A percentile compares a stretch with the other conserved stretches of the same genome.
Conservation (phyloP, 495 filamentous ascomycete genomes). For the Alectoria sarmentosa region DNA sequence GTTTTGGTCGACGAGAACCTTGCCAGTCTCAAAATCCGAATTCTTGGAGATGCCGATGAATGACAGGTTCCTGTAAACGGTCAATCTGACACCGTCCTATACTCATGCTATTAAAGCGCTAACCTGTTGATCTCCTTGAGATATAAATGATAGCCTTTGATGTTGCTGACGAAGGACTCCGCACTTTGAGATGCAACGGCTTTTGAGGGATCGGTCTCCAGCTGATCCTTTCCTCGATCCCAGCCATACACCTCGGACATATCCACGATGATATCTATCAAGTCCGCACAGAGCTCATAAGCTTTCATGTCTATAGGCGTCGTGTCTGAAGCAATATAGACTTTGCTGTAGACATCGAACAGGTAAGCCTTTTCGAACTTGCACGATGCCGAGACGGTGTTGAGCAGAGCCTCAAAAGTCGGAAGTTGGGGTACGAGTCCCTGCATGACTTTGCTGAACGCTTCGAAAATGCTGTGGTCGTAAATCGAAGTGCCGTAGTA, state of each 20-base stretch:
- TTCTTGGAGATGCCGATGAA: constrained; percentile 72
- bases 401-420: constrained; percentile 84
- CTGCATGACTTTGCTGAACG: constrained; percentile 95
- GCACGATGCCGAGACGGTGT: constrained; percentile 79
- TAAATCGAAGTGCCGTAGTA: constrained; percentile 97
- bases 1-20: constrained; percentile 55
- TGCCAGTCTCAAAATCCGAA: constrained; percentile 47
- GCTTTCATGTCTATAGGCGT: constrained; percentile 84
- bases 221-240: constrained; percentile 49
- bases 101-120: constrained; percentile 17
- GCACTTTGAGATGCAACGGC: constrained; percentile 65
- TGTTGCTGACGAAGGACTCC: constrained; percentile 23
- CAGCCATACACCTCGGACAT: constrained; percentile 92
- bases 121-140: constrained; percentile 87
- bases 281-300: constrained; percentile 97
- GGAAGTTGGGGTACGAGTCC: constrained; percentile 91
- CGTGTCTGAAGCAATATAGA: constrained; percentile 94
- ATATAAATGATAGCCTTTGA: constrained; percentile 64
- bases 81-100: not conserved
- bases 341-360: constrained; percentile 94
- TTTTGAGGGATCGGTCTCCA: constrained; percentile 52
- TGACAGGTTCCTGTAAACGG: constrained; percentile 46
- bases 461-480: constrained; percentile 96
- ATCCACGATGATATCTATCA: constrained; percentile 95
- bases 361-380: constrained; percentile 96